phyloP scores from a whole-genome alignment of 331 rosid species.

The Saraca asoca region DNA sequence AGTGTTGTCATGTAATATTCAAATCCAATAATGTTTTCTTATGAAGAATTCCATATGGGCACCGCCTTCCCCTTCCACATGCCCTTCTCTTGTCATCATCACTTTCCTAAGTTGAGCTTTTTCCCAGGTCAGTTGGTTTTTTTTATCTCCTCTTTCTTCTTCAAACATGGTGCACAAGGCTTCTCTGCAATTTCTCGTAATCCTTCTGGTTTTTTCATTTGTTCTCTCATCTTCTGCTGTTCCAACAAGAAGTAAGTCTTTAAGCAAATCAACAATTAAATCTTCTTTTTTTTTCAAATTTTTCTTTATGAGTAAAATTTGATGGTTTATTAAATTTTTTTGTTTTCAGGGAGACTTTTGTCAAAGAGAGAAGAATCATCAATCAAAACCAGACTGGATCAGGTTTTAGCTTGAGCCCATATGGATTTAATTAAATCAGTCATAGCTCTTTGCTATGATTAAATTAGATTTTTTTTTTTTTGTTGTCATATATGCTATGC shows the following conservation, averaged over 20 bases:
- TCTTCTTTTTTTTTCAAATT: too few species aligned
- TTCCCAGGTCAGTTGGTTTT: neutral
- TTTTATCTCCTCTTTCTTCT: neutral
- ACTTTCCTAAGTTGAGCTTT: neutral
- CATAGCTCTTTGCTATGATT: neutral
- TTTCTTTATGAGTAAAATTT: neutral
- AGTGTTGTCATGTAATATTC: neutral
- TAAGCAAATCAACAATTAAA: too few species aligned
- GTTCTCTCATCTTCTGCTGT: conserved; percentile 27
- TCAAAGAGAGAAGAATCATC: conserved; percentile 35
- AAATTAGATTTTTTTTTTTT: neutral
- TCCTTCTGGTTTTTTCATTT: conserved; percentile 28
- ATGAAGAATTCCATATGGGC: conserved; percentile 30
- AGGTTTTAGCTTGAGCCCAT: conserved; percentile 25
- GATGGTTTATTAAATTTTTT: conserved; percentile 18
- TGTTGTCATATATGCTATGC: neutral
- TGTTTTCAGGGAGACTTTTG: conserved; percentile 42
- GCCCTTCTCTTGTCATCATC: neutral
- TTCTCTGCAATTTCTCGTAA: conserved; percentile 23
- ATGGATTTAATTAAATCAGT: neutral
- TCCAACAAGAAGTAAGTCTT: conserved; percentile 30
- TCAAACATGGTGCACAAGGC: conserved; percentile 29
- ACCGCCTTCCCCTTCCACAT: conserved; percentile 2
- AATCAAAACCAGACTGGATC: conserved; percentile 12
- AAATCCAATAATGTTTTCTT: neutral